A percentile compares a stretch with the other conserved stretches of the same genome.
Conservation (phyloP, 352 stramenopile species). For the Globisporangium mamillatum region DNA sequence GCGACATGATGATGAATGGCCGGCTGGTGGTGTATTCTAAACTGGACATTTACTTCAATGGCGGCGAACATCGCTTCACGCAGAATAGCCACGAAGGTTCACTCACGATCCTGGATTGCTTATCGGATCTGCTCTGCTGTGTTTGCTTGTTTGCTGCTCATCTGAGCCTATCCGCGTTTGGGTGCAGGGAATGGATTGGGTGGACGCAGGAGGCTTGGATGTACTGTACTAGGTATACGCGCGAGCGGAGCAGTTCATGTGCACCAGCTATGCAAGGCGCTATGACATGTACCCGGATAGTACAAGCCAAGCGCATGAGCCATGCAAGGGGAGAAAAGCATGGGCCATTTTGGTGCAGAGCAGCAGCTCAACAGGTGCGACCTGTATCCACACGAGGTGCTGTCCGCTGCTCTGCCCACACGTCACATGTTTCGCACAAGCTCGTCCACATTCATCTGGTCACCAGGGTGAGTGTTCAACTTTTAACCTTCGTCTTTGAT, state of each 20-base stretch:
- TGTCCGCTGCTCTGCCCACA: not conserved
- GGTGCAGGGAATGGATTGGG: not conserved
- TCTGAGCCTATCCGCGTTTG: not conserved
- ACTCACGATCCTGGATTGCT: not conserved
- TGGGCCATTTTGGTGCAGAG: not conserved
- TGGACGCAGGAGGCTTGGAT: not conserved
- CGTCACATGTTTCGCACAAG: not conserved
- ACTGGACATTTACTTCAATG: not conserved
- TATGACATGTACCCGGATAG: not conserved
- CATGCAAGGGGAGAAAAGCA: not conserved
- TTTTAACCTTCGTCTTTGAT: no score
- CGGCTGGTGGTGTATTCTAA: not conserved
- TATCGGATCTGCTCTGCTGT: not conserved
- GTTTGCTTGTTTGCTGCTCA: not conserved
- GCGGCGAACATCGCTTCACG: no score
- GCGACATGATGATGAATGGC: not conserved
- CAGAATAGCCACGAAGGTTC: not conserved
- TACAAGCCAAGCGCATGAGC: not conserved
- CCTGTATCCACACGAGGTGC: not conserved
- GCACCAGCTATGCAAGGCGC: not conserved
- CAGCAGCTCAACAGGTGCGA: not conserved
- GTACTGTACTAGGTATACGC: not conserved
- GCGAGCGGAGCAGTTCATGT: not conserved
- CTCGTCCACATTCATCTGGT: not conserved
- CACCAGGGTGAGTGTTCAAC: not conserved